These are phyloP conservation scores for Pythium aquatile DNA, from an alignment of 352 stramenopile genomes.

Conservation along the genomic window DNA sequence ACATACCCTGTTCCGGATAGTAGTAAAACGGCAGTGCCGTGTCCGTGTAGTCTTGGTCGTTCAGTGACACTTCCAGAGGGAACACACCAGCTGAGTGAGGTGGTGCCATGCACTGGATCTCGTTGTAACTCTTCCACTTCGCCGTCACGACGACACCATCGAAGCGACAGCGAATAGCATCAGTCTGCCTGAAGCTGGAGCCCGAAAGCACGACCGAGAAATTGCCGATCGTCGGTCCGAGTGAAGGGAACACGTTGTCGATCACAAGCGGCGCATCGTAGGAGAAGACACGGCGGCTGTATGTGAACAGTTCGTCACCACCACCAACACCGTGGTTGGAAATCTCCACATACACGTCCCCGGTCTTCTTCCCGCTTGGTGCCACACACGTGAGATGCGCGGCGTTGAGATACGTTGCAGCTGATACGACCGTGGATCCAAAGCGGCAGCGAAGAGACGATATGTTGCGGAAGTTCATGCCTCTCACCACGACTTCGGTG, in stretches of 20 bases:
- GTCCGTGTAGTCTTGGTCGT: conserved; percentile 91
- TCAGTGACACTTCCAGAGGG: conserved; percentile 84
- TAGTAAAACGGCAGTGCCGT: conserved; percentile 71
- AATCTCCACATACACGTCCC: conserved; percentile 59
- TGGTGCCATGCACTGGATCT: conserved; percentile 81
- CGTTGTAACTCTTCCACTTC: conserved; percentile 57
- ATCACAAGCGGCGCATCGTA: conserved; percentile 80
- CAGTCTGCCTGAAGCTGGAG: conserved; percentile 68
- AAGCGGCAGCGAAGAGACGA: conserved; percentile 72
- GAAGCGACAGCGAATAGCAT: conserved; percentile 88
- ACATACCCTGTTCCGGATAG: conserved; percentile 76
- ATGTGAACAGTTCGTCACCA: conserved; percentile 38
- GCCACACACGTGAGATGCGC: conserved; percentile 71
- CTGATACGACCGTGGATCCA: conserved; percentile 39
- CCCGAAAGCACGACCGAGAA: conserved; percentile 86
- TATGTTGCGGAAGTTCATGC: conserved; percentile 74
- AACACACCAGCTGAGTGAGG: conserved; percentile 66
- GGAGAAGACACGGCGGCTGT: conserved; percentile 53
- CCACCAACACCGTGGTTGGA: conserved; percentile 72
- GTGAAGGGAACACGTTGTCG: conserved; percentile 66
- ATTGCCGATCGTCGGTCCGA: conserved; percentile 78
- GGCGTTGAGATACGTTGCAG: conserved; percentile 58
- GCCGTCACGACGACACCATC: conserved; percentile 60
- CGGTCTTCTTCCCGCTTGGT: conserved; percentile 35
- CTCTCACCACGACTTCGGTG: conserved; percentile 78